phyloP scores from a whole-genome alignment of 1,139 yeast genomes.

The Zygotorulaspora mrakii region DNA sequence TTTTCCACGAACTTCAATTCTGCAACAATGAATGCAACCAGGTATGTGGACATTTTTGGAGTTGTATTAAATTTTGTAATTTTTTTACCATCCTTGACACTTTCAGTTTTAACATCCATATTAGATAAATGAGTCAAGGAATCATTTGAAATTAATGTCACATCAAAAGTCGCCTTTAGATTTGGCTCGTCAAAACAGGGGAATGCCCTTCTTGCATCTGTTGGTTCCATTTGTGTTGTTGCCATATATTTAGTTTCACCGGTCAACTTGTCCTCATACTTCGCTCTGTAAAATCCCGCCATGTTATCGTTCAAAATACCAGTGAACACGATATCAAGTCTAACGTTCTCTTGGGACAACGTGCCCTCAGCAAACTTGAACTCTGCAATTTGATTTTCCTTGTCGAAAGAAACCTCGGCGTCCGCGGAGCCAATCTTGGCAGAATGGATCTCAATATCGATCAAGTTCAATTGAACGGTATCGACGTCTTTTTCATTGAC shows the following conservation, averaged over 20 bases:
- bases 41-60: slow-evolving; percentile 76
- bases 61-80: slow-evolving; percentile 56
- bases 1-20: slow-evolving; percentile 72
- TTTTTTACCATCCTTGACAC: slow-evolving; percentile 49
- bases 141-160: slow-evolving; percentile 54
- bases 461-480: slow-evolving; percentile 46
- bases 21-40: slow-evolving; percentile 79
- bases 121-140: slow-evolving; percentile 68
- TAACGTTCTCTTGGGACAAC: slow-evolving; percentile 41
- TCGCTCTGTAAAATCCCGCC: slow-evolving; percentile 81
- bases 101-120: slow-evolving; percentile 55
- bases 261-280: slow-evolving; percentile 55
- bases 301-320: slow-evolving; percentile 72
- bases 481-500: slow-evolving; percentile 46
- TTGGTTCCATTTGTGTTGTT: slow-evolving; percentile 82
- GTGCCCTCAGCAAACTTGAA: slow-evolving; percentile 51
- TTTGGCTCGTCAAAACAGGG: slow-evolving; percentile 83
- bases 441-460: slow-evolving; percentile 60
- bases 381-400: slow-evolving; percentile 59
- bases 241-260: slow-evolving; percentile 64
- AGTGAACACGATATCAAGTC: slow-evolving; percentile 54
- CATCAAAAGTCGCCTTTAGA: slow-evolving; percentile 66
- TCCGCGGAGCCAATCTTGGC: slow-evolving; percentile 43
- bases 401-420: slow-evolving; percentile 43
- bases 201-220: slow-evolving; percentile 80